A percentile compares a stretch with the other conserved stretches of the same genome.
phyloP scores from a whole-genome alignment of 441 rosid species.

The Erodium texanum region DNA sequence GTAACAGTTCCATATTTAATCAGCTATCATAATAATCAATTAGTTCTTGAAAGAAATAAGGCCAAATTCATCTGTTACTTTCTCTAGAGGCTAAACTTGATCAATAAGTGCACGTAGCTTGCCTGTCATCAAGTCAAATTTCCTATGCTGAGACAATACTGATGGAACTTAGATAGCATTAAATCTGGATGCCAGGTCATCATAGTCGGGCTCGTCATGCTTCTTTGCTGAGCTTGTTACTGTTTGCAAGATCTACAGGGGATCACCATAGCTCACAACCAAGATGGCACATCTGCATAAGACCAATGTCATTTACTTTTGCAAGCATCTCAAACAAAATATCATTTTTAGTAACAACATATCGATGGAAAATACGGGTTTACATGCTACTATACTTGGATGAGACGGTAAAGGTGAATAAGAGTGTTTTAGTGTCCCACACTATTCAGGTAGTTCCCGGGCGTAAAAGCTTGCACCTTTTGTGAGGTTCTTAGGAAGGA shows the following conservation, averaged over 20 bases:
- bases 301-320: background rate
- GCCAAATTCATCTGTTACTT: background rate
- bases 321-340: background rate
- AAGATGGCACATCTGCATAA: slow-evolving; percentile 42
- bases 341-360: background rate
- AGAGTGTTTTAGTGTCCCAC: too few relatives aligned
- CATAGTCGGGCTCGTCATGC: slow-evolving; percentile 18
- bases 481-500: background rate
- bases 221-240: slow-evolving; percentile 39
- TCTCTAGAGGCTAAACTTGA: background rate
- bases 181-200: slow-evolving; percentile 35
- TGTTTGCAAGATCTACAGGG: slow-evolving; percentile 82
- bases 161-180: slow-evolving; percentile 39
- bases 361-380: too few relatives aligned
- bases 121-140: slow-evolving; percentile 60
- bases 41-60: background rate
- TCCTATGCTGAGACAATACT: slow-evolving; percentile 67
- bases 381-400: too few relatives aligned
- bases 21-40: background rate
- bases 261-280: slow-evolving; percentile 87
- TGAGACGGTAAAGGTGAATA: too few relatives aligned
- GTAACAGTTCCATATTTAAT: background rate
- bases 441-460: too few relatives aligned
- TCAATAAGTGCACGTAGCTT: slow-evolving; percentile 57
- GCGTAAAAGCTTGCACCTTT: background rate